Percentiles rank a stretch among this genome's conserved stretches.
These are phyloP conservation scores for Juglanconis sp. DNA, from an alignment of 2,329 filamentous ascomycete species.

Conservation along the genomic window DNA sequence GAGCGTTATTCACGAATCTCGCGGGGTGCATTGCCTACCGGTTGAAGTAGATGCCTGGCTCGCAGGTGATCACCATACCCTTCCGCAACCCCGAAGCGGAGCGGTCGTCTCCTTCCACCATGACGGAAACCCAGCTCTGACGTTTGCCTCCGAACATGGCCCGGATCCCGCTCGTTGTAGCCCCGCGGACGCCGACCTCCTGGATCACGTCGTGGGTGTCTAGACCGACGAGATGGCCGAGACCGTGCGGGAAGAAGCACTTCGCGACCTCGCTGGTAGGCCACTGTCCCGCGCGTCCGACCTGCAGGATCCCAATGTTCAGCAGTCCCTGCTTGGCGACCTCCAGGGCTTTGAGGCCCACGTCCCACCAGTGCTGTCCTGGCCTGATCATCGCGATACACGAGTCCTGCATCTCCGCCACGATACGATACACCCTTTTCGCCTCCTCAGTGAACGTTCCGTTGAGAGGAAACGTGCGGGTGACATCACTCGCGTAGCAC, in stretches of 20 bases:
- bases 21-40: not conserved
- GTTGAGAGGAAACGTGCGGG: conserved; percentile 77
- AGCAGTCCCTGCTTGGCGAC: conserved; percentile 71
- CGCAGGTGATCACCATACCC: conserved; percentile 73
- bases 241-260: conserved; percentile 74
- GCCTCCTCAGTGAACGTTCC: conserved; percentile 67
- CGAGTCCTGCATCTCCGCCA: conserved; percentile 75
- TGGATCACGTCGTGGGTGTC: conserved; percentile 25
- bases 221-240: conserved; percentile 63
- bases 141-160: conserved; percentile 8
- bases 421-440: conserved; percentile 70
- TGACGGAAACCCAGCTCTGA: conserved; percentile 26
- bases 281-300: conserved; percentile 54
- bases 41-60: conserved; percentile 61
- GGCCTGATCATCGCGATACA: conserved; percentile 69
- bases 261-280: conserved; percentile 52
- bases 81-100: conserved; percentile 39
- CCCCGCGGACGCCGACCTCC: not conserved
- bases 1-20: conserved; percentile 25
- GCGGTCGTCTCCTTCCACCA: conserved; percentile 26
- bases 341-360: conserved; percentile 70
- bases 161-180: not conserved
- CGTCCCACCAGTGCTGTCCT: conserved; percentile 65
- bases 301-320: conserved; percentile 65
- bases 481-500: conserved; percentile 87